Percentiles rank a stretch among this genome's conserved stretches.
Evolutionary conservation across 257 asterid genomes (phyloP).

Genomic region (Linaria vulgaris): DNA sequence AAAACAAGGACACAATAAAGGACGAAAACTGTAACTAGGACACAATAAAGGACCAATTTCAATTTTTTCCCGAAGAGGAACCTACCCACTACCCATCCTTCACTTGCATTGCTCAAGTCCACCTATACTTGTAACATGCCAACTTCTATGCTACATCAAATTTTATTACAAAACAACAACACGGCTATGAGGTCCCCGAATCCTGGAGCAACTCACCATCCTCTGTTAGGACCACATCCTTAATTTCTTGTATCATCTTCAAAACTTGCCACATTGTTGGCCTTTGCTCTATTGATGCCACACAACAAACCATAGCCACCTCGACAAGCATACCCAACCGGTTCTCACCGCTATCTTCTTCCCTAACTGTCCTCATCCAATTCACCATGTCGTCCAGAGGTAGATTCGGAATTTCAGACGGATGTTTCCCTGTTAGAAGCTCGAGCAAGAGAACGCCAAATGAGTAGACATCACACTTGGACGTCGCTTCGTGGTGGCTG

Average conservation of each 20-base stretch:
- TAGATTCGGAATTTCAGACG: slow-evolving; percentile 55
- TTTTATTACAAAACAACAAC: neutral
- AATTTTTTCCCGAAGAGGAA: too few species aligned
- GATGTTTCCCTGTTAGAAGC: slow-evolving; percentile 71
- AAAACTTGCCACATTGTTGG: slow-evolving; percentile 95
- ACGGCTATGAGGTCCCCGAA: slow-evolving; percentile 25
- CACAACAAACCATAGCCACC: slow-evolving; percentile 74
- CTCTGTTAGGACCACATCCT: slow-evolving; percentile 64
- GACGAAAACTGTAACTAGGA: too few species aligned
- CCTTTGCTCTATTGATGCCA: slow-evolving; percentile 64
- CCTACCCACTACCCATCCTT: too few species aligned
- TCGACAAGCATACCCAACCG: slow-evolving; percentile 73
- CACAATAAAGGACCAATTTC: too few species aligned
- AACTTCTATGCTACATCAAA: too few species aligned
- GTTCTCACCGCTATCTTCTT: slow-evolving; percentile 47
- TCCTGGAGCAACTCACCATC: slow-evolving; percentile 44
- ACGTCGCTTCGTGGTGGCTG: slow-evolving; percentile 36
- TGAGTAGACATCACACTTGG: slow-evolving; percentile 81
- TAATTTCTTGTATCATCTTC: slow-evolving; percentile 91
- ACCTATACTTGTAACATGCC: too few species aligned
- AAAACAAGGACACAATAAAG: too few species aligned
- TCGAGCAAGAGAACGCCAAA: slow-evolving; percentile 77
- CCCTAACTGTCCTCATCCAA: slow-evolving; percentile 71
- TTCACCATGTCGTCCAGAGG: slow-evolving; percentile 47
- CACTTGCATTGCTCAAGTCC: too few species aligned